These are phyloP conservation scores for Gillenia trifoliata DNA, from an alignment of 306 rosid genomes.

Conservation along the genomic window DNA sequence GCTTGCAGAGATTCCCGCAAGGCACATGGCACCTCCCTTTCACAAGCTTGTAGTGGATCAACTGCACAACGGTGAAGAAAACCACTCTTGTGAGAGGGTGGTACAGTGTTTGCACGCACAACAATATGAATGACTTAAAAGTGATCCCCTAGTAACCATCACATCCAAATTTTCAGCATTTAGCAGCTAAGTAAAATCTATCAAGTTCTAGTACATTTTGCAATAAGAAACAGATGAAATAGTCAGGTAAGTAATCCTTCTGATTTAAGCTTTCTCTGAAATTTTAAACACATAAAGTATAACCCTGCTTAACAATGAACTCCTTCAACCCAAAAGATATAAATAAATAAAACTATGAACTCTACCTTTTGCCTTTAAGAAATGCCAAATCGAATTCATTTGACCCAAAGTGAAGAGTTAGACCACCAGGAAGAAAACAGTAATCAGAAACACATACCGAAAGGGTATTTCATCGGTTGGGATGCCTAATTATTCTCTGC, in stretches of 20 bases:
- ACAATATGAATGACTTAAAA: neutral
- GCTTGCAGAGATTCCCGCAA: neutral
- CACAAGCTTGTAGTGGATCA: neutral
- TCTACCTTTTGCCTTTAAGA: too few species aligned
- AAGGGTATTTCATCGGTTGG: neutral
- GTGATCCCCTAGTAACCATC: neutral
- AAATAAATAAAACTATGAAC: too few species aligned
- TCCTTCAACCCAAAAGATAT: neutral
- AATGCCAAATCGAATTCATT: too few species aligned
- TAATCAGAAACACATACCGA: too few species aligned
- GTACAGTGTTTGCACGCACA: neutral
- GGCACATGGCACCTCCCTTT: neutral
- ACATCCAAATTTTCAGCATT: neutral
- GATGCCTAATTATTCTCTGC: slow-evolving; percentile 45
- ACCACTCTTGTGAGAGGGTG: neutral
- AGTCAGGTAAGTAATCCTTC: neutral
- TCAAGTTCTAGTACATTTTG: neutral
- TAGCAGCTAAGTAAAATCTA: neutral
- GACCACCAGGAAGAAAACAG: too few species aligned
- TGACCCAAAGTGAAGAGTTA: too few species aligned
- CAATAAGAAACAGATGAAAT: neutral
- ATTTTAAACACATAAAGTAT: neutral
- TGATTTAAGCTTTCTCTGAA: neutral
- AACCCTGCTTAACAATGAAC: slow-evolving; percentile 2
- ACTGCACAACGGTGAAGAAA: neutral